Evolutionary conservation across 805 yeast genomes (phyloP), one percentile per base, ranked within the genome.

Genomic region (Suhomyces pyralidae): DNA sequence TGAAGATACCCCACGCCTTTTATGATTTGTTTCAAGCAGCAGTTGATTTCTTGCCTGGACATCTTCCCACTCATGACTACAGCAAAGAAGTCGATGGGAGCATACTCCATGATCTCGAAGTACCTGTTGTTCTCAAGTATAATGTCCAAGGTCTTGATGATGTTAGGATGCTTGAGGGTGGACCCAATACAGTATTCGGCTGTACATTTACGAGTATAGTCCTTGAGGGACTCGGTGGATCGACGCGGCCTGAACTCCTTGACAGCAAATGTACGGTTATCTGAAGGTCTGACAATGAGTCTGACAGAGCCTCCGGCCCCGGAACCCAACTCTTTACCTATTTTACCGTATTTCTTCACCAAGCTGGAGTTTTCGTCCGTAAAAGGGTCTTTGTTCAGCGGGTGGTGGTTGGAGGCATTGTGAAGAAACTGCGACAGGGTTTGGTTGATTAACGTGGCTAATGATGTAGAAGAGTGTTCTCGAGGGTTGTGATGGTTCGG

Each of bases 21-120:
- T 40, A 83, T 73, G 42, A 88, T 78, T 69, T 88, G 96, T 65
- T 84, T 86, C 52, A 88, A 74, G 65, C 90, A 88, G 65, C 96
- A 88, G 63, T 88, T 88, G 58, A 88, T 86, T 66, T 88, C 96
- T 51, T 84, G 85, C 62, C 94, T 78, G 5, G 88, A 78, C 92
- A 88, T 86, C 61, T 83, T 80, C 22, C 91, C 92, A 4, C 90
- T 84, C 96, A 88, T 88, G 14, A 88, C 96, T 44, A 88, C 90
- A 0, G 91, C 90, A 65, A 88, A 88, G 67, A 88, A 87, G 71
- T 88, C 96, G 42, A 83, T 80, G 7, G 96, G 90, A 61, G 96
- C 89, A 67, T 85, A 93, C 71, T 94, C 99, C 97, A 94, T 91
- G 50, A 94, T 90, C 69, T 93, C 96, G 50, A 73, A 85, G 85